phyloP scores from a whole-genome alignment of 177 flowering plant species.

The Vitis hybrid region DNA sequence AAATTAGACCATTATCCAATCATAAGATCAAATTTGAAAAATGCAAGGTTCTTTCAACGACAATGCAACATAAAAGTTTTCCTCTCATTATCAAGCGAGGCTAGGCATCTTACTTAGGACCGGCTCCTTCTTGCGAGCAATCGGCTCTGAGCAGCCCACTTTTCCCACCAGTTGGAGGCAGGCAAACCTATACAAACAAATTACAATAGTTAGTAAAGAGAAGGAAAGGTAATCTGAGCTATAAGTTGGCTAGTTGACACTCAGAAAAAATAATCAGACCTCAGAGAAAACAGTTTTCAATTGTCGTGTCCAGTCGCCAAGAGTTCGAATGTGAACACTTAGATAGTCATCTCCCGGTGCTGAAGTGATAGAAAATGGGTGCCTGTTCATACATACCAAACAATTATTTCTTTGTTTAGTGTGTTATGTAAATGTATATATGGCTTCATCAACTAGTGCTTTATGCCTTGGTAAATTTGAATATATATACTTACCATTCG shows the following conservation, averaged over 20 bases:
- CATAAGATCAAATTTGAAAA: no score
- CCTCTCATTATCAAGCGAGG: not conserved
- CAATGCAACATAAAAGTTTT: no score
- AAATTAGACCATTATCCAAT: not conserved
- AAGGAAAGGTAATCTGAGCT: no score
- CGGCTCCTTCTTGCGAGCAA: constrained; percentile 39
- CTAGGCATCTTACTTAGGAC: constrained; percentile 37
- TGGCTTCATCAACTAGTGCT: no score
- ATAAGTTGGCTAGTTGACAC: not conserved
- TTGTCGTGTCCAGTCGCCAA: constrained; percentile 73
- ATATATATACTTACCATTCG: constrained; percentile 51
- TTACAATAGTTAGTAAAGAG: not conserved
- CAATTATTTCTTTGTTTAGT: no score
- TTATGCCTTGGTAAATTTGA: no score
- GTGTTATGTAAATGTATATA: no score
- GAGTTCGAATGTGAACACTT: constrained; percentile 70
- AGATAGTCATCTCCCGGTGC: constrained; percentile 71
- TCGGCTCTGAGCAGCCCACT: constrained; percentile 83
- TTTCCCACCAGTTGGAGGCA: constrained; percentile 65
- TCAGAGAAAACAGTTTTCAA: constrained; percentile 65
- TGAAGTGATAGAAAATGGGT: constrained; percentile 78
- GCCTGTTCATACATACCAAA: constrained; percentile 37
- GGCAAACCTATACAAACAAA: constrained; percentile 46
- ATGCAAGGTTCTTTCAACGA: no score
- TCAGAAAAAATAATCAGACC: constrained; percentile 24